Base-by-base conservation (phyloP, 306 rosid genomes). In the Fagus sylvatica region DNA sequence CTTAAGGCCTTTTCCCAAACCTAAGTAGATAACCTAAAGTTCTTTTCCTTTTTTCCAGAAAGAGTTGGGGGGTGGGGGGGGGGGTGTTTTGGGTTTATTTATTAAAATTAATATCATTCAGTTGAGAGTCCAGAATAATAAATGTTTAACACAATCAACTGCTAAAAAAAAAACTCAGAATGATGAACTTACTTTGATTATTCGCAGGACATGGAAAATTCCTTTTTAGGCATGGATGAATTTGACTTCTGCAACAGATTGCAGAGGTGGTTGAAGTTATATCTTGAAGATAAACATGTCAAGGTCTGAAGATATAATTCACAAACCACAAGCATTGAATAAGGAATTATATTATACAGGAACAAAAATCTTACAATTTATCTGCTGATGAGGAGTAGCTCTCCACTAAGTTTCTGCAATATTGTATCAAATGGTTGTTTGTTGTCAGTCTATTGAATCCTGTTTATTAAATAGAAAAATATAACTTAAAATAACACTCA, bases 371-470 rank as follows among this genome's bases (percentile, higher is more conserved):
- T 88, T 90, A 94, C 98, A 41, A 54, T 80, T 75, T 77, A 61
- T 89, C 73, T 15, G 59, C 88, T 1, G 89, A 88, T 10, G 90
- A 66, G 65, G 97, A 86, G 89, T 90, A 91, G 85, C 97, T 85
- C 85, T 92, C 98, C 43, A 86, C 95, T 74, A 89, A 77, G 81
- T 94, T 94, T 83, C 98, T 94, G 95, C n/a, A 74, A 84, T 34
- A 87, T 85, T 62, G 4, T 64, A 67, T 36, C 73, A 71, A 86
- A 73, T 41, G 1, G 16, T 30, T 69, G 78, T 84, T 46, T 32
- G 64, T 34, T 28, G 19, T 57, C 40, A 82, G 37, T 37, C 57
- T 37, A 51, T 41, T 68, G 8, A 71, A 48, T 78, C 15, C 39
- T 19, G 4, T 42, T 16, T 17, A 40, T 46, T 33, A 79, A 72